phyloP scores from a whole-genome alignment of 2,329 filamentous ascomycete genomes.

The Colletotrichum sublineola region DNA sequence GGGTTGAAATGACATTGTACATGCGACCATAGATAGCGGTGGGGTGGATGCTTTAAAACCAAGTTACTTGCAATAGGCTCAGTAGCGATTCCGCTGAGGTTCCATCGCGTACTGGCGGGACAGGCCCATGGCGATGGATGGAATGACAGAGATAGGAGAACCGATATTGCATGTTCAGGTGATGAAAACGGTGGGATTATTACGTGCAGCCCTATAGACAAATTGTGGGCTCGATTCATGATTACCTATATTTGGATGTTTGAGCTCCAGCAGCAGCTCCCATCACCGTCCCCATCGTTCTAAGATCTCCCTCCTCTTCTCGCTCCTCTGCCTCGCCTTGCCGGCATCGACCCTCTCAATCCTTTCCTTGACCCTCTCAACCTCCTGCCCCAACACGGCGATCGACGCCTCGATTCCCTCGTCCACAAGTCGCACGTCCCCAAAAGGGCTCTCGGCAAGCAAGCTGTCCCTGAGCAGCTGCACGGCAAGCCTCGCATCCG shows the following conservation, averaged over 20 bases:
- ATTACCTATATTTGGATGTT: not conserved
- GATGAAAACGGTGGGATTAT: not conserved
- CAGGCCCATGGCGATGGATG: too few relatives aligned
- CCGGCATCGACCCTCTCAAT: conserved; percentile 56
- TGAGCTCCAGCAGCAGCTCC: not conserved
- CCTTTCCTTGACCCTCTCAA: conserved; percentile 55
- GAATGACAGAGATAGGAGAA: not conserved
- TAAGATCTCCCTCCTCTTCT: conserved; percentile 64
- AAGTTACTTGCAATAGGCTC: not conserved
- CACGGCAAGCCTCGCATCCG: conserved; percentile 62
- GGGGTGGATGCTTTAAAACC: not conserved
- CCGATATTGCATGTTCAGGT: not conserved
- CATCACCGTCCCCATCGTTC: conserved; percentile 54
- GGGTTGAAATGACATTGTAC: not conserved
- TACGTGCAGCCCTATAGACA: too few relatives aligned
- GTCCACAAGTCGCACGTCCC: conserved; percentile 62
- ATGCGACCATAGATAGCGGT: not conserved
- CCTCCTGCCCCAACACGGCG: conserved; percentile 60
- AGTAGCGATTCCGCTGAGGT: not conserved
- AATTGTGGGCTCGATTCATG: too few relatives aligned
- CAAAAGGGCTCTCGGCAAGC: conserved; percentile 65
- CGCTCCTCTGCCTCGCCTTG: conserved; percentile 55
- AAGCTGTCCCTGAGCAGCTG: conserved; percentile 65
- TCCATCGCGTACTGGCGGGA: not conserved
- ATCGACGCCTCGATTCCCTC: conserved; percentile 66